Base-by-base conservation (phyloP, 192 early-diverging fungal species). In the Hyaloraphidium curvatum region DNA sequence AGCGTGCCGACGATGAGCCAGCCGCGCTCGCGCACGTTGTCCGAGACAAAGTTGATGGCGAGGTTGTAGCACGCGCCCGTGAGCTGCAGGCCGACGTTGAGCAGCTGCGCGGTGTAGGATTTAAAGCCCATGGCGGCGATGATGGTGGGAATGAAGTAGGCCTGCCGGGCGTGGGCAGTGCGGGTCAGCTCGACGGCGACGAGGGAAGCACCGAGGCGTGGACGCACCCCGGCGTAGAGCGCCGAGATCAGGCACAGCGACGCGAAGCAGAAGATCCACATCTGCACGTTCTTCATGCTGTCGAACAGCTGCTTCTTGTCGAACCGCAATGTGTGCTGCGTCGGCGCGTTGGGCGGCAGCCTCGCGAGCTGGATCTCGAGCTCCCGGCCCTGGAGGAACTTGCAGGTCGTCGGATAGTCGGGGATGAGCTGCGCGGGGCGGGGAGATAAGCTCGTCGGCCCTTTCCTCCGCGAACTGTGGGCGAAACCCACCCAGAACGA, bases 321-420 rank as follows among this genome's bases (percentile, higher is more conserved):
- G n/a, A n/a, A n/a, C n/a, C n/a, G n/a, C n/a, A n/a, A n/a, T n/a
- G n/a, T n/a, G 43, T 11, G 14, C 14, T 22, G 5, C 11, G 43
- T 48, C 14, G 43, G 43, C 4, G 17, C 43, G 4, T 14, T 48
- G 43, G 43, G 43, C 7, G 43, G 43, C 5, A 48, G 55, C 11
- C 79, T 67, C 50, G 64, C 63, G 31, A 76, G 63, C 7, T 71
- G 67, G 0, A 76, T 58, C 28, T 68, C 60, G 29, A 63, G 59
- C 54, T 81, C 78, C 39, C 68, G 64, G 13, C 63, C 64, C 16
- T 60, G 70, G 29, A 84, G 51, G 50, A 77, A 84, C 14, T 25
- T 25, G 23, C 43, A 48, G 43, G 43, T 48, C 23, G 14, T 14
- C 7, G 43, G 43, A 19, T 21, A 48, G 23, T 48, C 43, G n/a